phyloP scores from a whole-genome alignment of 495 filamentous ascomycete genomes.

The Trichoderma erinaceum region DNA sequence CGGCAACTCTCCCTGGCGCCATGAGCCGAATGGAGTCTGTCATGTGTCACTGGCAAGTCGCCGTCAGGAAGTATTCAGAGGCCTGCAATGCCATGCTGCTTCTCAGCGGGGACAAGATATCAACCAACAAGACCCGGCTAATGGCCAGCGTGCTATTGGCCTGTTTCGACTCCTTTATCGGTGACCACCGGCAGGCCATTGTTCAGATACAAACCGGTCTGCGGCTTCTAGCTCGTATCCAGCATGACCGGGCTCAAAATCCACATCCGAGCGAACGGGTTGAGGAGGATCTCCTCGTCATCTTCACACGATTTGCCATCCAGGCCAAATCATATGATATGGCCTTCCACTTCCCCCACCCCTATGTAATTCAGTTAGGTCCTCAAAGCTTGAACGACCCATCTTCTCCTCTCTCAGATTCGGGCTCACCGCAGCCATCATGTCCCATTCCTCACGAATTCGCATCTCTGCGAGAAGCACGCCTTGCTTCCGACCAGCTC shows the following conservation, averaged over 20 bases:
- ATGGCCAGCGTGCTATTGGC: conserved; percentile 45
- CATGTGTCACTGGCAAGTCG: conserved; percentile 38
- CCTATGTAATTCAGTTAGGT: conserved; percentile 47
- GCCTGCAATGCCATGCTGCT: conserved; percentile 33
- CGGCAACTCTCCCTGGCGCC: conserved; percentile 32
- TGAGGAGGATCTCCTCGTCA: conserved; percentile 51
- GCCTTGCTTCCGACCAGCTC: conserved; percentile 43
- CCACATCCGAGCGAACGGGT: conserved; percentile 41
- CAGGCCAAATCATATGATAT: conserved; percentile 56
- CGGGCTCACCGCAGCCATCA: conserved; percentile 37
- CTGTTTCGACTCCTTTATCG: conserved; percentile 47
- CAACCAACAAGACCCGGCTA: conserved; percentile 37
- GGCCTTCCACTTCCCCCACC: conserved; percentile 55
- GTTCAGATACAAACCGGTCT: conserved; percentile 41
- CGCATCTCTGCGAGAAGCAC: conserved; percentile 41
- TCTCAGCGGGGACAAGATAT: conserved; percentile 28
- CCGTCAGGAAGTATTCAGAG: conserved; percentile 40
- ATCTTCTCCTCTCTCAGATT: conserved; percentile 38
- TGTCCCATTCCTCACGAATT: conserved; percentile 42
- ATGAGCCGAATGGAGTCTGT: conserved; percentile 29
- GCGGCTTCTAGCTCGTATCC: conserved; percentile 37
- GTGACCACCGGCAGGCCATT: conserved; percentile 44
- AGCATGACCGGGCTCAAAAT: conserved; percentile 33
- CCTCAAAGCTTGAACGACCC: conserved; percentile 25
- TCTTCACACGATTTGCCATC: conserved; percentile 52